These are phyloP conservation scores for Rhizopogon vinicolor DNA, from an alignment of 768 basidiomycete genomes.

Conservation along the genomic window DNA sequence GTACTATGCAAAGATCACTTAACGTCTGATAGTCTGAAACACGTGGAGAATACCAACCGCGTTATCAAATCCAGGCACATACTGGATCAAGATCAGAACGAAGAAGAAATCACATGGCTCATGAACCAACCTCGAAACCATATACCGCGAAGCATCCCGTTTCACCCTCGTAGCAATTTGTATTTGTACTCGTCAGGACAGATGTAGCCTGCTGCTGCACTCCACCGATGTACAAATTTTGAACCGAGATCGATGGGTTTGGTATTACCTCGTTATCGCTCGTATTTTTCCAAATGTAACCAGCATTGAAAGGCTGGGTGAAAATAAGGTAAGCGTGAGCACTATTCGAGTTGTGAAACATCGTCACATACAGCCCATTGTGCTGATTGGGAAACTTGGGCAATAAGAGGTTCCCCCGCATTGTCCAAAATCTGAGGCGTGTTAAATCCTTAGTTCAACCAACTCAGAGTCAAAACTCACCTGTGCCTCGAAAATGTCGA, in stretches of 20 bases:
- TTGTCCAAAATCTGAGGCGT: constrained; percentile 33
- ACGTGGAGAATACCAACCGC: constrained; percentile 38
- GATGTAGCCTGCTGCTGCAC: constrained; percentile 78
- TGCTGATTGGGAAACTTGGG: constrained; percentile 76
- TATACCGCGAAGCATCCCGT: constrained; percentile 66
- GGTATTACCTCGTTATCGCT: constrained; percentile 53
- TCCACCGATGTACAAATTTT: constrained; percentile 68
- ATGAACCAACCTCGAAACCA: constrained; percentile 66
- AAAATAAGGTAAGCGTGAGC: not conserved
- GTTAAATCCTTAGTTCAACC: constrained; percentile 6
- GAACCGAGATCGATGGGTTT: constrained; percentile 46
- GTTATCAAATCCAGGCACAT: constrained; percentile 57
- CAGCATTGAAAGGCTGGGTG: constrained; percentile 66
- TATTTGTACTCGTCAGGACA: constrained; percentile 62
- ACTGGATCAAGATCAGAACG: constrained; percentile 9
- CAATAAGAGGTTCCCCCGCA: constrained; percentile 37
- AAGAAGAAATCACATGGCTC: not conserved
- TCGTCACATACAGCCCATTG: constrained; percentile 67
- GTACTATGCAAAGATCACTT: constrained; percentile 41
- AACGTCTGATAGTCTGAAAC: not conserved
- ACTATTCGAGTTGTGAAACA: constrained; percentile 4
- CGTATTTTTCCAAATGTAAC: constrained; percentile 65
- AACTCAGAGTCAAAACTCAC: constrained; percentile 16
- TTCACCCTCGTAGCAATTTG: constrained; percentile 61
- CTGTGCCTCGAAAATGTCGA: constrained; percentile 87